Evolutionary conservation across 2,329 filamentous ascomycete genomes (phyloP).

Genomic region (Paraphoma sp.): DNA sequence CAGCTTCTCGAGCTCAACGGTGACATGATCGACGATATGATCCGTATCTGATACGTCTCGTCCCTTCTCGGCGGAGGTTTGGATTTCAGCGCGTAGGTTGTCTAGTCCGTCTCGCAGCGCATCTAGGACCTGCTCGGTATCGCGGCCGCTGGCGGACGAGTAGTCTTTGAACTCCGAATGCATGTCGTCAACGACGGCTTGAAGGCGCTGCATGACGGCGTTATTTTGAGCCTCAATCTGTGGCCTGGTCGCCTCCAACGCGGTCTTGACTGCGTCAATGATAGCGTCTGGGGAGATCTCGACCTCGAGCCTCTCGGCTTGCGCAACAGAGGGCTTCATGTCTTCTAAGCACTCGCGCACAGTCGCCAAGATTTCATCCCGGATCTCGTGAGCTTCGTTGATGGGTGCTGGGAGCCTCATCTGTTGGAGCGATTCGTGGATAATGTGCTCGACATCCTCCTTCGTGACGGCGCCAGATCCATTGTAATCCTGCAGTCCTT

Average conservation of each 20-base stretch:
- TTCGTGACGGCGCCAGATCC: constrained; percentile 68
- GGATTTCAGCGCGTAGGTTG: constrained; percentile 78
- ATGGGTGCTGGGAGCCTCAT: constrained; percentile 78
- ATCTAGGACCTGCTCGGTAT: constrained; percentile 88
- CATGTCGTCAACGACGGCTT: constrained; percentile 66
- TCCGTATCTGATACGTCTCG: constrained; percentile 74
- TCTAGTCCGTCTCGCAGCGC: constrained; percentile 88
- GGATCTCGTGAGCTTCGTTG: constrained; percentile 71
- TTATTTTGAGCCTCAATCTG: constrained; percentile 63
- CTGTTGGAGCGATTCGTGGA: constrained; percentile 84
- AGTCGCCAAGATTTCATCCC: constrained; percentile 82
- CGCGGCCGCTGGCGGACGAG: constrained; percentile 76
- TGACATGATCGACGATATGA: constrained; percentile 75
- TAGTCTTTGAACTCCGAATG: constrained; percentile 76
- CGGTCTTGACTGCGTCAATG: constrained; percentile 64
- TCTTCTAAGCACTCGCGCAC: constrained; percentile 88
- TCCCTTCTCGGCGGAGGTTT: constrained; percentile 78
- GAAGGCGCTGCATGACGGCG: constrained; percentile 65
- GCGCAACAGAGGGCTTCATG: constrained; percentile 63
- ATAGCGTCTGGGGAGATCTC: constrained; percentile 60
- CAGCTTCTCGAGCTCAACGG: constrained; percentile 69
- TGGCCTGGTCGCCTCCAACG: constrained; percentile 60
- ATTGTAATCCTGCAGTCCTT: constrained; percentile 81
- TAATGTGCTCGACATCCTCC: constrained; percentile 84
- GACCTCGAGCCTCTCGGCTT: constrained; percentile 41